Percentiles rank a stretch among this genome's conserved stretches.
Conservation (phyloP, 2,329 filamentous ascomycete species). For the Colletotrichum lindemuthianum region DNA sequence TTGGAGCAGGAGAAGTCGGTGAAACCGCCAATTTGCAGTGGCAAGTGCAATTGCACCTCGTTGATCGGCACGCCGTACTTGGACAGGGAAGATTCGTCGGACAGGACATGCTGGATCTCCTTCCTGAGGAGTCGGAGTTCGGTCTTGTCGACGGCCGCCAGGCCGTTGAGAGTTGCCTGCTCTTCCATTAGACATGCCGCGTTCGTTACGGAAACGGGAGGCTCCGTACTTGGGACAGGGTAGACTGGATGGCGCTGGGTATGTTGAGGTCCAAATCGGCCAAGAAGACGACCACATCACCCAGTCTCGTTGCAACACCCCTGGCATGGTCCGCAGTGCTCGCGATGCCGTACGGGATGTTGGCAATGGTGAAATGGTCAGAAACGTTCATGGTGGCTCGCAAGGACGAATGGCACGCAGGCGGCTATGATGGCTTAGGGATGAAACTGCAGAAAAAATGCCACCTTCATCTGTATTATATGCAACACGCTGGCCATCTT, state of each 20-base stretch:
- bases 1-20: constrained; percentile 64
- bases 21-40: constrained; percentile 65
- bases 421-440: not conserved
- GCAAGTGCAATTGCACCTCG: constrained; percentile 57
- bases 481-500: not conserved
- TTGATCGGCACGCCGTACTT: constrained; percentile 33
- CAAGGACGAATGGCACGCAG: not conserved
- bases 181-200: constrained; percentile 37
- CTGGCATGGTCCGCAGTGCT: constrained; percentile 49
- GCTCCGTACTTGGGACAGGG: constrained; percentile 7
- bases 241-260: constrained; percentile 8
- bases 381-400: constrained; percentile 40
- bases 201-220: constrained; percentile 31
- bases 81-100: constrained; percentile 1
- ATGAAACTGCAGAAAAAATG: no score
- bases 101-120: constrained; percentile 50
- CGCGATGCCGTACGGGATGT: constrained; percentile 64
- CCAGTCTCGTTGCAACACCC: constrained; percentile 60
- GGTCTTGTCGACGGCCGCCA: constrained; percentile 55
- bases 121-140: constrained; percentile 51
- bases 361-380: constrained; percentile 62
- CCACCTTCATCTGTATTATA: no score
- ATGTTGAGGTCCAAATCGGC: constrained; percentile 48
- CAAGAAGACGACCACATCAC: constrained; percentile 63
- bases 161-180: constrained; percentile 56